Conservation (phyloP, 257 asterid species). For the Lycium barbarum region DNA sequence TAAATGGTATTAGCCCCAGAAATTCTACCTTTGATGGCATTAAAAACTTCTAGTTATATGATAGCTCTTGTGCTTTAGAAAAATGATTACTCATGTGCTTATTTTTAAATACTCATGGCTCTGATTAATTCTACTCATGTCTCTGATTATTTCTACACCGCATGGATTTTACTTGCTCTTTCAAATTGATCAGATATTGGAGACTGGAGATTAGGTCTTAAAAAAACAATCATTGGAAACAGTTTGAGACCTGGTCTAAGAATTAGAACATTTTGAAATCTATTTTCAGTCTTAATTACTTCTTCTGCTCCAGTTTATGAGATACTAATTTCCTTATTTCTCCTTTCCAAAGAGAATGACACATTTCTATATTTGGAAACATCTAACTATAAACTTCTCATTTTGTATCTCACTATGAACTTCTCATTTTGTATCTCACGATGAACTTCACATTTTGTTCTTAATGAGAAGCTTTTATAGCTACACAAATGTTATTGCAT, state of each 20-base stretch:
- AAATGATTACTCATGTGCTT: not conserved
- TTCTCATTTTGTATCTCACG: no score
- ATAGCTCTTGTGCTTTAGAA: not conserved
- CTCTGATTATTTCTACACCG: not conserved
- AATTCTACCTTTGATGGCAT: not conserved
- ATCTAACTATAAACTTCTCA: not conserved
- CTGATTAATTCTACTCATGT: slow-evolving; percentile 2
- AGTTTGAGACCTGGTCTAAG: not conserved
- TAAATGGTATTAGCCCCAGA: slow-evolving; percentile 53
- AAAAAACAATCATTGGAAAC: not conserved
- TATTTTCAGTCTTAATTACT: not conserved
- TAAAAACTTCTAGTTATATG: not conserved
- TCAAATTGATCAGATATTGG: not conserved
- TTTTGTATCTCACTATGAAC: no score
- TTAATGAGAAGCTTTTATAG: not conserved
- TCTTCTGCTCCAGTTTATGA: not conserved
- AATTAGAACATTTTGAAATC: not conserved
- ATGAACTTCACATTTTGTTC: not conserved
- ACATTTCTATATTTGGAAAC: not conserved
- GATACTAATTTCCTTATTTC: not conserved
- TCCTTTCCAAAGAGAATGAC: not conserved
- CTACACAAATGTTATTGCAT: not conserved
- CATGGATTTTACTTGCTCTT: not conserved
- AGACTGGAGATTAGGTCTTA: not conserved
- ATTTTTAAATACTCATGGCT: not conserved